phyloP scores from a whole-genome alignment of 345 rosid species.

The Lepidium aucheri region DNA sequence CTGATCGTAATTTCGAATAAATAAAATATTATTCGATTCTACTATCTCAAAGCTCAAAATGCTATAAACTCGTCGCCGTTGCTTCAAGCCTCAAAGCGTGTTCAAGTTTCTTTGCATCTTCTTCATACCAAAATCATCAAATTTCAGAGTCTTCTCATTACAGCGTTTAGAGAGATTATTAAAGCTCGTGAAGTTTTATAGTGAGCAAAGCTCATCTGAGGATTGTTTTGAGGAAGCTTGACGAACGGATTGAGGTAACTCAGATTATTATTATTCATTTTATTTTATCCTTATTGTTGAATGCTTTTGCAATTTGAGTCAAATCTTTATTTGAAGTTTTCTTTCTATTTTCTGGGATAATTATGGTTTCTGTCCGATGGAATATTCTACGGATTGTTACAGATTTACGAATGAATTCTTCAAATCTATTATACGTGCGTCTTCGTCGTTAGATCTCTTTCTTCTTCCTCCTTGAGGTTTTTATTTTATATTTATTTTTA shows the following conservation, averaged over 20 bases:
- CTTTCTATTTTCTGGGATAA: neutral
- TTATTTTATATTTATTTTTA: neutral
- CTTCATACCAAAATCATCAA: neutral
- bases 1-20: neutral
- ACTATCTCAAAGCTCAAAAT: neutral
- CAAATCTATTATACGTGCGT: slow-evolving; percentile 8
- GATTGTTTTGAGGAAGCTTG: neutral
- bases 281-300: neutral
- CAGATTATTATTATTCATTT: neutral
- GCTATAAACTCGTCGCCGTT: slow-evolving; percentile 30
- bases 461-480: neutral
- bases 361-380: neutral
- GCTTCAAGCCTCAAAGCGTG: slow-evolving; percentile 9
- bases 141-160: neutral
- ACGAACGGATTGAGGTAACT: slow-evolving; percentile 11
- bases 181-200: neutral
- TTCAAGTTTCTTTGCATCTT: slow-evolving; percentile 11
- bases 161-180: neutral
- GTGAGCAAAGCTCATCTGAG: neutral
- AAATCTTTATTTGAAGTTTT: slow-evolving; percentile 14
- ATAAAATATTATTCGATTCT: neutral
- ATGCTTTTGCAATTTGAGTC: neutral
- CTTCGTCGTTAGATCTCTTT: slow-evolving; percentile 19
- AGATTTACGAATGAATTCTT: slow-evolving; percentile 1
- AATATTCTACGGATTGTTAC: slow-evolving; percentile 7